Base-by-base conservation (phyloP, 2,329 filamentous ascomycete genomes). In the Fusarium mundagurra region DNA sequence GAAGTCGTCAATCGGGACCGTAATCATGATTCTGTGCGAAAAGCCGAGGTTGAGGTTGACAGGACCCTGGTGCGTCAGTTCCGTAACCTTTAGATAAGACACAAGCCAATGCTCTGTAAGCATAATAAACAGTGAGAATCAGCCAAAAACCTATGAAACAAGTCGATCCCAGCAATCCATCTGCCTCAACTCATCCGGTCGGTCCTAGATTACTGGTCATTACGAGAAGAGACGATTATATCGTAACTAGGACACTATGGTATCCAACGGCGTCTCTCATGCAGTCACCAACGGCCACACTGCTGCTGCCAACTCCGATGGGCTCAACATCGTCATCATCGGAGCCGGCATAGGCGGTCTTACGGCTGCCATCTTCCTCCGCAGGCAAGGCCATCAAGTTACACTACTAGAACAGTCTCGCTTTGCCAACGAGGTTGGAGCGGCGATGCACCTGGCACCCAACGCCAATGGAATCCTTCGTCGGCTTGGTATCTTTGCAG, bases 381-480 rank as follows among this genome's bases (percentile, higher is more conserved):
- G 87, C 6, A 82, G 85, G 68, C 81, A 86, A 66, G 86, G 86
- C 2, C 86, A 88, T 74, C 71, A 82, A 31, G 83, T 88, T 1
- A 61, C 45, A 2, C 11, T 79, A 77, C 17, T 64, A 51, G 62
- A 54, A 48, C 59, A 80, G 79, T 53, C 43, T n/a, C 34, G 83
- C 9, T 88, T 91, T 55, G 85, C 87, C 27, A 87, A 84, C 54
- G 90, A 92, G 77, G 81, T 85, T 1, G 90, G 90, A 1, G 90
- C 90, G 7, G 90, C 90, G 0, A 85, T 92, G 27, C 89, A 92
- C 75, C 77, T 92, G 9, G 86, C 88, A 0, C 89, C 91, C 3
- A 93, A 92, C 76, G 83, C 86, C 12, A 91, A 91, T 78, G 88
- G 89, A 1, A 79, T 92, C 5, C 82, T 92, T 16, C 81, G 82